Conservation (phyloP, 768 basidiomycete genomes). For the Trametes meyenii region DNA sequence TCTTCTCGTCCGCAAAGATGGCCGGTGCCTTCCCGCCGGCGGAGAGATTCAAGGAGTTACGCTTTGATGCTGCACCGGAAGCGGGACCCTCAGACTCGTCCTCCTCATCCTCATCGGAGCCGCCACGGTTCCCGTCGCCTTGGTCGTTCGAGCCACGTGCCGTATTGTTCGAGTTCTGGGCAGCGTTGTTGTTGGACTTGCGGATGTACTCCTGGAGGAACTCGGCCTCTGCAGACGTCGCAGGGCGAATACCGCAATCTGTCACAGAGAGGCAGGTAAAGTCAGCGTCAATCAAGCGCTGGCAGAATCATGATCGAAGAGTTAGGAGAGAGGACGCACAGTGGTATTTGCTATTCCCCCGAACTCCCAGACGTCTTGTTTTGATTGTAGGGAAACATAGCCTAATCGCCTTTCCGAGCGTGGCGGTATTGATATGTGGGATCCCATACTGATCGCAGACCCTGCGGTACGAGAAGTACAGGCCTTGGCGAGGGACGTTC, state of each 20-base stretch:
- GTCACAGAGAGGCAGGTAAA: constrained; percentile 28
- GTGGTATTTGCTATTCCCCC: constrained; percentile 97
- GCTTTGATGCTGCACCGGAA: constrained; percentile 66
- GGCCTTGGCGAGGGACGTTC: constrained; percentile 90
- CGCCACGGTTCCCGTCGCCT: constrained; percentile 56
- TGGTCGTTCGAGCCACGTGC: constrained; percentile 72
- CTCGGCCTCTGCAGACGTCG: constrained; percentile 88
- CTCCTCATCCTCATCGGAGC: constrained; percentile 83
- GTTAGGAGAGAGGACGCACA: constrained; percentile 52
- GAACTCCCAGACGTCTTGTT: constrained; percentile 87
- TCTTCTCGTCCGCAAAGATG: constrained; percentile 74
- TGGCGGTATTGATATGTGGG: constrained; percentile 94
- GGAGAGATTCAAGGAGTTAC: constrained; percentile 70
- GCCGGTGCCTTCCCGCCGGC: constrained; percentile 60
- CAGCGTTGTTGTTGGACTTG: constrained; percentile 86
- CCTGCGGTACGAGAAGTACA: constrained; percentile 91
- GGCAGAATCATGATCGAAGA: constrained; percentile 36
- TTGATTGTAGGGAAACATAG: constrained; percentile 94
- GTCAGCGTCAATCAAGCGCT: constrained; percentile 32
- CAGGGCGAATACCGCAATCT: constrained; percentile 93
- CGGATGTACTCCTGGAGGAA: constrained; percentile 92
- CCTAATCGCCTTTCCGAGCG: constrained; percentile 92
- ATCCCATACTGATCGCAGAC: constrained; percentile 93
- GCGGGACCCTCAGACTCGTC: constrained; percentile 80
- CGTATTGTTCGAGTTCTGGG: constrained; percentile 74